Base-by-base conservation (phyloP, 345 rosid species). In the Mallotus nudiflorus region DNA sequence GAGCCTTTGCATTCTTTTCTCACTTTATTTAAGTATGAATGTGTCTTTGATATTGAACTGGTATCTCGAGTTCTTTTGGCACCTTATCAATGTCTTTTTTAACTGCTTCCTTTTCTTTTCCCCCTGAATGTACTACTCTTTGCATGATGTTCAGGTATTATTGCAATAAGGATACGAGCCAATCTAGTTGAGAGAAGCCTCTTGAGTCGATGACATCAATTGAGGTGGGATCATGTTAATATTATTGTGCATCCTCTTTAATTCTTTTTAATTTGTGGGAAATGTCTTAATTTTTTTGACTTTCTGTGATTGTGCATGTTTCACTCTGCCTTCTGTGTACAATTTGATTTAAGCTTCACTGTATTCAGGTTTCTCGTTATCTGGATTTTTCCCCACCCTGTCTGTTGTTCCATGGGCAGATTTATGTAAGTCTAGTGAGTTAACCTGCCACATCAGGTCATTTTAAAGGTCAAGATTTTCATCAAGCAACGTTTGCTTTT, bases 171-270 rank as follows among this genome's bases (percentile, higher is more conserved):
- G 86, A 72, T 82, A 85, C 94, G 51, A 85, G 83, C 62, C 84
- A 76, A 81, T 92, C 97, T 61, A 85, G 86, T 63, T 95, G 99
- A 97, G 96, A 89, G 81, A 95, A 92, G 85, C 99, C 99, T 66
- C 69, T 80, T 59, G 97, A 92, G 73, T 80, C 92, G 85, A 90
- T 95, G 97, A 90, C 97, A 14, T 86, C 86, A 44, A 81, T 80
- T 82, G 99, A 95, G 99, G 97, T 90, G 79, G 87, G 84, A 74
- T 71, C 56, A 12, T 62, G 40, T 61, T 45, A 64, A 61, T 67
- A 11, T 22, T 56, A 31, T 16, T 49, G 35, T 29, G 2, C 51
- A 19, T 33, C 69, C 50, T 71, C 57, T 33, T 78, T 42, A 51
- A 18, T 71, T 65, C 39, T 77, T 58, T 5, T 49, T 48, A 16